phyloP scores from a whole-genome alignment of 2,329 filamentous ascomycete species.

The Fusarium vanettenii region DNA sequence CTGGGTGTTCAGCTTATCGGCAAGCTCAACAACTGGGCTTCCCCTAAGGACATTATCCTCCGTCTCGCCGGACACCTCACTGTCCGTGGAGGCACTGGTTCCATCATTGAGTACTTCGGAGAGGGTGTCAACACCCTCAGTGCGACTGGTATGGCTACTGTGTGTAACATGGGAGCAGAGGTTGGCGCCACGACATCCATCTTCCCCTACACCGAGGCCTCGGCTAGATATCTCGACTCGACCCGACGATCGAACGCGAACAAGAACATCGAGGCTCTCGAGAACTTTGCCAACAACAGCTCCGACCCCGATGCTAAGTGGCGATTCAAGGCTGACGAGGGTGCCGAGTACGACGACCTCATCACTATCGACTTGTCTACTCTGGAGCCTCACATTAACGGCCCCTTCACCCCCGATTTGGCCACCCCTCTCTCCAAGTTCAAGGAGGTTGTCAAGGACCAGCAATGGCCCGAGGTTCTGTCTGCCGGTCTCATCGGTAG shows the following conservation, averaged over 20 bases:
- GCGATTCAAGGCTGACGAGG: conserved; percentile 81
- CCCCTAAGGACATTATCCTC: conserved; percentile 96
- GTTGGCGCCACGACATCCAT: conserved; percentile 95
- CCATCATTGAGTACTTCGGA: conserved; percentile 93
- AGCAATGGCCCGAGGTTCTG: conserved; percentile 95
- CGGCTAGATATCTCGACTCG: conserved; percentile 85
- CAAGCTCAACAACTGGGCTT: conserved; percentile 87
- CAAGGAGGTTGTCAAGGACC: conserved; percentile 91
- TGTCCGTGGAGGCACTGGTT: conserved; percentile 93
- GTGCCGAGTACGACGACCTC: conserved; percentile 92
- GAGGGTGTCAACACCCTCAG: conserved; percentile 90
- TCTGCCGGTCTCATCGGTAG: conserved; percentile 98
- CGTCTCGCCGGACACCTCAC: conserved; percentile 89
- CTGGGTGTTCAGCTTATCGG: conserved; percentile 88
- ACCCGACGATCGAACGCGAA: conserved; percentile 78
- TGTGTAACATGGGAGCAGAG: conserved; percentile 89
- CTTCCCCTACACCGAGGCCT: conserved; percentile 90
- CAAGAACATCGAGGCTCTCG: conserved; percentile 71
- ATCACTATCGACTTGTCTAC: conserved; percentile 96
- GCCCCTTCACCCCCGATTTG: conserved; percentile 97
- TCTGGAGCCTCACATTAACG: conserved; percentile 98
- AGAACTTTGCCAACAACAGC: conserved; percentile 60
- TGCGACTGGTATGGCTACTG: conserved; percentile 92
- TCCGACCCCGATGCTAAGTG: conserved; percentile 61
- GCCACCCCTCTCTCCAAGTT: conserved; percentile 98